Base-by-base conservation (phyloP, 2,329 filamentous ascomycete species). In the Monilinia laxa region DNA sequence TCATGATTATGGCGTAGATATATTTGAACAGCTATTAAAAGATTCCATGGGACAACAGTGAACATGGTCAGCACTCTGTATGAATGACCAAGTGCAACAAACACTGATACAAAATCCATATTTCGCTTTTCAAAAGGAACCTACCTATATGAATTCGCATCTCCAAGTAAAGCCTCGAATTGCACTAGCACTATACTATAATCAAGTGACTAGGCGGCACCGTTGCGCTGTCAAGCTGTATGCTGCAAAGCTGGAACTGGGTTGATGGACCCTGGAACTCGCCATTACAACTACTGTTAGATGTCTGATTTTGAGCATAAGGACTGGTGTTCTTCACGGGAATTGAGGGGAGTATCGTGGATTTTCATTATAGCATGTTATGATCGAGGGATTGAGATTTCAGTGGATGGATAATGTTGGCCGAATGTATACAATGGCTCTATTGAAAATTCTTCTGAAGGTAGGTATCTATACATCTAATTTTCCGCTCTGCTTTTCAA, bases 381-480 rank as follows among this genome's bases (percentile, higher is more conserved):
- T 25, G 11, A 20, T 5, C 3, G n/a, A 25, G n/a, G 23, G 10
- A 14, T 10, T 9, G 49, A 51, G 49, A 5, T 10, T 12, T 23
- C 4, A 51, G n/a, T 51, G n/a, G 23, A 51, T 51, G n/a, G 23
- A 51, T 23, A 10, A 23, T 51, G 49, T 11, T 49, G n/a, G 45
- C 11, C 20, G 45, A 49, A 23, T 49, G 45, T 49, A 49, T 49
- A 49, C 45, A 49, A 49, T 49, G 49, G n/a, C n/a, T 51, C n/a
- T 25, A 51, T 51, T 23, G 49, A 14, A 23, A 6, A 51, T 51
- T n/a, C 49, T 51, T 51, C 10, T 25, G 49, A n/a, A 51, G 57
- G 58, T 51, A 20, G 49, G 42, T 59, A 49, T 60, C 11, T 23
- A 62, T 60, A 51, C n/a, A 51, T 62, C 14, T 62, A 49, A n/a